Evolutionary conservation across 768 basidiomycete genomes (phyloP).

Genomic region (Dacryopinax primogenitus): DNA sequence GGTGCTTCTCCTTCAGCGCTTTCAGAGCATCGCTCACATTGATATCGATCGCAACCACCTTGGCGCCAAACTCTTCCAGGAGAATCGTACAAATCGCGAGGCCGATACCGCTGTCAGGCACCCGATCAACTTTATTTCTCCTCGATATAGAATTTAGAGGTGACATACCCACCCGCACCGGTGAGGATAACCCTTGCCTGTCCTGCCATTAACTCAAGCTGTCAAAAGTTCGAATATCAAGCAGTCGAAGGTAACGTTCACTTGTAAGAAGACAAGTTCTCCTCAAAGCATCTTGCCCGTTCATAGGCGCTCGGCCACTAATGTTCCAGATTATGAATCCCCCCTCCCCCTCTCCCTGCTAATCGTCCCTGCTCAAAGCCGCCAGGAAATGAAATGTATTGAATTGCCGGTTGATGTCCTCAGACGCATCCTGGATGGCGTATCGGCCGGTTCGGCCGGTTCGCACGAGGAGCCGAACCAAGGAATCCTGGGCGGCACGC

Average conservation of each 20-base stretch:
- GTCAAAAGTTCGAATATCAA: no score
- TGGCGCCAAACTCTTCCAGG: slow-evolving; percentile 46
- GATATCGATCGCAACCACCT: slow-evolving; percentile 67
- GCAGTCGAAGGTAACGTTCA: no score
- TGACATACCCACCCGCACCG: not conserved
- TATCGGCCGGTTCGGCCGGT: no score
- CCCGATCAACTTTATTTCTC: no score
- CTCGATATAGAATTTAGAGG: not conserved
- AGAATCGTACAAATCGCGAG: slow-evolving; percentile 61
- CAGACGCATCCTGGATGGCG: no score
- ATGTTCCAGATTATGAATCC: not conserved
- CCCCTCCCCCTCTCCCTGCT: no score
- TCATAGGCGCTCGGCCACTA: no score
- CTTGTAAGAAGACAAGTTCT: no score
- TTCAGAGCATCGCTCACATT: slow-evolving; percentile 50
- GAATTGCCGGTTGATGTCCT: not conserved
- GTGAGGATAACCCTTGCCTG: slow-evolving; percentile 1
- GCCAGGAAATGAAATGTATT: not conserved
- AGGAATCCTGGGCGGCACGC: no score
- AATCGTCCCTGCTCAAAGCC: not conserved
- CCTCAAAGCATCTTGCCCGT: no score
- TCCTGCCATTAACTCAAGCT: not conserved
- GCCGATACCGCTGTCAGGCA: slow-evolving; percentile 47
- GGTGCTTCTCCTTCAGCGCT: slow-evolving; percentile 34
- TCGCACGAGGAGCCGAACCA: no score